Evolutionary conservation across 257 asterid species (phyloP), one percentile per base, ranked within the genome.

Genomic region (Plantago major): DNA sequence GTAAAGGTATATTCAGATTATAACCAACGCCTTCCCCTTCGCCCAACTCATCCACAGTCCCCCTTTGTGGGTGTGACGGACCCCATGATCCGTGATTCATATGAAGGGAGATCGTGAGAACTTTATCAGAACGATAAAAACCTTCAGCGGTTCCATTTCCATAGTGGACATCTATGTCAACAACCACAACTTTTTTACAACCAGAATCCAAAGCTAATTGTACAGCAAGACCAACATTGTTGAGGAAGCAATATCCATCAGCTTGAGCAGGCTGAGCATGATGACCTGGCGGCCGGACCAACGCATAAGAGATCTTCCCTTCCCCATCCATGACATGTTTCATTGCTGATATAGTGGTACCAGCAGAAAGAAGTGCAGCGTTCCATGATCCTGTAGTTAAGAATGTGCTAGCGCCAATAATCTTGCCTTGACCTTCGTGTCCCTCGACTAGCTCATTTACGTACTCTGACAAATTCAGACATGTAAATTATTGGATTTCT

Each of bases 51-150:
- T 86, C 87, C 44, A 89, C 69, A 9, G 74, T 62, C 62, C 99
- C 99, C 18, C 46, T 73, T 63, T 92, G 97, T 0, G 95, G 96
- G 82, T 92, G 97, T 14, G 97, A 86, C 7, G 95, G 84, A n/a
- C 99, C 99, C 97, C 99, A 92, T 4, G 97, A 86, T 60, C 96
- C 97, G 54, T 89, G 99, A 66, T 86, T 83, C 99, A 89, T 89
- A 61, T 92, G 99, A 51, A 92, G 89, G 15, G 99, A 89, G 42
- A 89, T 70, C 0, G 99, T 84, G 22, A 92, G 95, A 46, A 89
- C 96, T 66, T 69, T 77, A 56, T 82, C 74, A 7, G 94, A 81
- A 42, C 62, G 58, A 67, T 79, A 89, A 71, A 86, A 89, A 6
- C 99, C 97, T 78, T 84, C 86, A 1, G 99, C 99, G 46, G 95